Evolutionary conservation across 2,329 filamentous ascomycete species (phyloP), one percentile per base, ranked within the genome.

Genomic region (Rhytidhysteron rufulum): DNA sequence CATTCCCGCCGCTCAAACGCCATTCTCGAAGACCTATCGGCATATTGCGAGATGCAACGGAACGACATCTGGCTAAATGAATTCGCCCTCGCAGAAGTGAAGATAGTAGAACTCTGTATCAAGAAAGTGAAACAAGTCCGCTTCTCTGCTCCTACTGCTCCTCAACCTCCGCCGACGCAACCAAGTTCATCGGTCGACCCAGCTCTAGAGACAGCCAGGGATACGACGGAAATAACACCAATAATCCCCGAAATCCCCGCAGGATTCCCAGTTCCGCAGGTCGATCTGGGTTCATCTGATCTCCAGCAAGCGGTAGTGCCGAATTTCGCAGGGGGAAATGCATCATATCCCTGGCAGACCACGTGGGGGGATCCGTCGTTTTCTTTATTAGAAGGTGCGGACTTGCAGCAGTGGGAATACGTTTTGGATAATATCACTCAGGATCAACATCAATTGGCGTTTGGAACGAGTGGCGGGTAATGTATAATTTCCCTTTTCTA

Each of bases 81-180:
- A 42, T 68, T 70, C 41, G 63, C 58, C 4, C 51, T 68, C 1
- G 65, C 65, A 1, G 68, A 70, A 47, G 62, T 71, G 11, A 67
- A 67, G 40, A 63, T 70, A 1, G 58, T 69, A 24, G 67, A 71
- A 50, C 50, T 71, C 7, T 70, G 67, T 46, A 65, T 70, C 34
- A 53, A 54, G 29, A 52, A 54, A 34, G 39, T 43, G 5, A 48
- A 25, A 6, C 42, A 52, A 17, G 39, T 50, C 15, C 49, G 49
- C 11, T 25, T 17, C 10, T 41, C 20, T 16, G 31, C 41, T 18
- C 29, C 19, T 24, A 22, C 31, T n/a, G 4, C 36, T 4, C 19
- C 36, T 11, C 34, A 35, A 4, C 10, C 36, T 19, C 15, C 36
- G n/a, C 9, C 31, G 22, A 8, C 25, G 22, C 18, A 30, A 5